Base-by-base conservation (phyloP, 2,329 filamentous ascomycete species). In the Colletotrichum tropicale region DNA sequence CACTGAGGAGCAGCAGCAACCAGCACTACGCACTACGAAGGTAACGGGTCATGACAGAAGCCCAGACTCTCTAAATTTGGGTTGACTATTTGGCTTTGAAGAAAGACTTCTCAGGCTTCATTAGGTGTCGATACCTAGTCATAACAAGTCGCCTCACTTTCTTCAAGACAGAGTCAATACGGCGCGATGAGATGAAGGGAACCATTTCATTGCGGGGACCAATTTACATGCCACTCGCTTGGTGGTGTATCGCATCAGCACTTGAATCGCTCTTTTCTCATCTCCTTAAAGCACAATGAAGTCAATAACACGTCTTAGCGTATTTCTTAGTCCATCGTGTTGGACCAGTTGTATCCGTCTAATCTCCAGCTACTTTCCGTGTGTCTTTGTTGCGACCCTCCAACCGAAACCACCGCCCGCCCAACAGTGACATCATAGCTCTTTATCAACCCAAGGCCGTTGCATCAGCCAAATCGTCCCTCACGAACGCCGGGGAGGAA, bases 1-100 rank as follows among this genome's bases (percentile, higher is more conserved):
- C 70, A 75, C 73, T 34, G 10, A 67, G 55, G 36, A 62, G 36
- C n/a, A n/a, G n/a, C n/a, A n/a, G n/a, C n/a, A n/a, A n/a, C n/a
- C n/a, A n/a, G n/a, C n/a, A n/a, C n/a, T n/a, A n/a, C n/a, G n/a
- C n/a, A n/a, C 36, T 36, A 16, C 34, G 34, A 36, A 16, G 34
- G 36, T 43, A 9, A 48, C 4, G 43, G 43, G 43, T 7, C 43
- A 48, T 48, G 43, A 48, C 18, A 48, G n/a, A 48, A 21, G 43
- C 18, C 43, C 43, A 48, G 43, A 48, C 43, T 21, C 5, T 48
- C 43, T 48, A 21, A 48, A 21, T 48, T 48, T 48, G 43, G 18
- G 43, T 48, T 48, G 43, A 48, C 43, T 18, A 5, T 43, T 43
- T 43, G 38, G 38, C 38, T 43, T 18, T 32, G 26, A 7, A 28